Percentiles rank a stretch among this genome's conserved stretches.
Evolutionary conservation across 768 basidiomycete genomes (phyloP).

Genomic region (Mycena latifolia): DNA sequence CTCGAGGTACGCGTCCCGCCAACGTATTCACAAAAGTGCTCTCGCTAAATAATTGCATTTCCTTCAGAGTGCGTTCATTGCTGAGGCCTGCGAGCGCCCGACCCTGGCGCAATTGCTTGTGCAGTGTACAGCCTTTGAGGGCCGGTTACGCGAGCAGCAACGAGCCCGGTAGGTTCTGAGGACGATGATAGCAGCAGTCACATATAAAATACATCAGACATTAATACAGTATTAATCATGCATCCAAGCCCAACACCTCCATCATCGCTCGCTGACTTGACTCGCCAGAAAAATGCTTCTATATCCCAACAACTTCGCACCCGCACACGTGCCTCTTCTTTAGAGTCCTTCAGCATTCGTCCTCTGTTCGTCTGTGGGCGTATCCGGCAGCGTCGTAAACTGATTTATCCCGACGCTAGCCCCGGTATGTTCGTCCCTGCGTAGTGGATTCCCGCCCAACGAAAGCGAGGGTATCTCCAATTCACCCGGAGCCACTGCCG

Average conservation of each 20-base stretch:
- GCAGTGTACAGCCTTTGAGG: slow-evolving; percentile 47
- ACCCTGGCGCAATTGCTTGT: slow-evolving; percentile 55
- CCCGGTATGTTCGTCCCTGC: background rate
- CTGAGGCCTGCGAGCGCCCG: slow-evolving; percentile 53
- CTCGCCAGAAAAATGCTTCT: background rate
- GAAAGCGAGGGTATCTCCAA: background rate
- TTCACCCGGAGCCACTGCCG: background rate
- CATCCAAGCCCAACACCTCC: background rate
- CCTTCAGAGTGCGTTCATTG: slow-evolving; percentile 57
- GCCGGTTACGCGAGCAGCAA: slow-evolving; percentile 3
- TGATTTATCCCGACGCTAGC: background rate
- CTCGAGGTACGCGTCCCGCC: background rate
- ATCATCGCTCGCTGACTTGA: too few relatives aligned
- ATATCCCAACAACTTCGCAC: background rate
- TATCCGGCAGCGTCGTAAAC: background rate
- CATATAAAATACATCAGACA: background rate
- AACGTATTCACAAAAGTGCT: background rate
- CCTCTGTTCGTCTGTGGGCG: background rate
- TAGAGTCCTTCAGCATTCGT: background rate
- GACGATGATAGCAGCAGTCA: background rate
- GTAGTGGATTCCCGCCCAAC: background rate
- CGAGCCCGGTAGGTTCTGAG: slow-evolving; percentile 54
- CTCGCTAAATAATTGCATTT: background rate
- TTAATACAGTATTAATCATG: background rate
- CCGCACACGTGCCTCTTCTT: background rate